Evolutionary conservation across 1,284 basidiomycete species (phyloP).

Genomic region (Neotropicomus parvogracilis): DNA sequence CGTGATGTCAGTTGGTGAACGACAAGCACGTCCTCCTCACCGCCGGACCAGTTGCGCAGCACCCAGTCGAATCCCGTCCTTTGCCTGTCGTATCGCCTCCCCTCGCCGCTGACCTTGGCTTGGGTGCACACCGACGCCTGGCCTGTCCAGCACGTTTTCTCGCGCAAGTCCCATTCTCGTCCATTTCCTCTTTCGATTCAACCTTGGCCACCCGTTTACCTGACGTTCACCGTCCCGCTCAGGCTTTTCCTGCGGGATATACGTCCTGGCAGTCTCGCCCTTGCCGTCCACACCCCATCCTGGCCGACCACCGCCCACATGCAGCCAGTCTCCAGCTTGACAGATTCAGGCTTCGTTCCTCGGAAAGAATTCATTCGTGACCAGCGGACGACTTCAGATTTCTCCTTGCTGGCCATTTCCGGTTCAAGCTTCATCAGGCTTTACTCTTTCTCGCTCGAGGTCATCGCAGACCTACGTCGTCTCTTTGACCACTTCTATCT

Average conservation of each 20-base stretch:
- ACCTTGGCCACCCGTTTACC: constrained; percentile 37
- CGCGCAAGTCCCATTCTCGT: constrained; percentile 26
- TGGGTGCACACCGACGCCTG: constrained; percentile 4
- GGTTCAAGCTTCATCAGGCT: constrained; percentile 60
- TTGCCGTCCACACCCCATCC: constrained; percentile 25
- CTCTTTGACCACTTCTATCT: constrained; percentile 49
- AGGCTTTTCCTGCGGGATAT: constrained; percentile 25
- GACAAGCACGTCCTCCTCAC: constrained; percentile 1
- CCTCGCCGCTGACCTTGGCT: constrained; percentile 11
- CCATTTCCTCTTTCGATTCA: constrained; percentile 31
- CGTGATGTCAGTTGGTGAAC: constrained; percentile 32
- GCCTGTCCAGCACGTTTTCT: constrained; percentile 37
- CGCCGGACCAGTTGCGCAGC: constrained; percentile 13
- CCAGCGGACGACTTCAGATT: constrained; percentile 51
- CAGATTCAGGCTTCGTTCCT: constrained; percentile 53
- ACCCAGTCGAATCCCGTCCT: constrained; percentile 6
- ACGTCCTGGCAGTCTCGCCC: constrained; percentile 23
- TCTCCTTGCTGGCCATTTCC: constrained; percentile 65
- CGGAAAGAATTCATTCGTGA: constrained; percentile 68
- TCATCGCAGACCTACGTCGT: constrained; percentile 50
- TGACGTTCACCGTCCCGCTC: constrained; percentile 38
- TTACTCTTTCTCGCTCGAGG: constrained; percentile 58
- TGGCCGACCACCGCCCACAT: constrained; percentile 29
- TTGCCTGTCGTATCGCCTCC: constrained; percentile 2
- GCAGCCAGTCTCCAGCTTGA: constrained; percentile 31